Percentiles rank a stretch among this genome's conserved stretches.
Conservation (phyloP, 2,329 filamentous ascomycete genomes). For the Lachnellula occidentalis region DNA sequence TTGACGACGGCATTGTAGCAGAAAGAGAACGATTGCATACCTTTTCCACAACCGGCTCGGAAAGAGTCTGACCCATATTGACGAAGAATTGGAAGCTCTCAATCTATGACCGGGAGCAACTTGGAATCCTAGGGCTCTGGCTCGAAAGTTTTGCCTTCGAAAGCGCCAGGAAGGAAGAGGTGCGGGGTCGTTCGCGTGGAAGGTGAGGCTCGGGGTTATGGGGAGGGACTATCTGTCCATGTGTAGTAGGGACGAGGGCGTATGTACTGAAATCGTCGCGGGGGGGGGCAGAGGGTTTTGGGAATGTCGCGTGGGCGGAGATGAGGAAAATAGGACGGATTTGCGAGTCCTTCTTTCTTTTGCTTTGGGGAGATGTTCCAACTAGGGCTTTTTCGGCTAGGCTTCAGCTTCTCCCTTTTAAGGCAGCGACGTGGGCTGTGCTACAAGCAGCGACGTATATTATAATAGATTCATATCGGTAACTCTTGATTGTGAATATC, state of each 20-base stretch:
- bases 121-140: conserved; percentile 1
- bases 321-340: background rate
- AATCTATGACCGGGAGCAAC: conserved; percentile 22
- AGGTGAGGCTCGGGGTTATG: conserved; percentile 3
- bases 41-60: conserved; percentile 98
- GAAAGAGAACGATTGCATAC: conserved; percentile 47
- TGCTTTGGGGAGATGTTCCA: background rate
- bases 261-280: conserved; percentile 1
- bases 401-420: background rate
- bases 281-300: background rate
- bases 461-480: background rate
- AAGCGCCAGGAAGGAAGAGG: conserved; percentile 19
- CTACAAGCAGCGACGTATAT: background rate
- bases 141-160: conserved; percentile 10
- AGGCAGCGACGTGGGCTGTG: background rate
- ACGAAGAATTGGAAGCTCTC: conserved; percentile 19
- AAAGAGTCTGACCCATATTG: conserved; percentile 95
- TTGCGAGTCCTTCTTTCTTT: background rate
- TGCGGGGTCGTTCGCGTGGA: conserved; percentile 23
- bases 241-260: conserved; percentile 11
- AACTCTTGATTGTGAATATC: no score
- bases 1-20: background rate
- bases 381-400: background rate
- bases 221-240: conserved; percentile 20
- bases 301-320: conserved; percentile 11